Percentiles rank a stretch among this genome's conserved stretches.
Conservation (phyloP, 768 basidiomycete genomes). For the Rhodosporidiobolus odoratus region DNA sequence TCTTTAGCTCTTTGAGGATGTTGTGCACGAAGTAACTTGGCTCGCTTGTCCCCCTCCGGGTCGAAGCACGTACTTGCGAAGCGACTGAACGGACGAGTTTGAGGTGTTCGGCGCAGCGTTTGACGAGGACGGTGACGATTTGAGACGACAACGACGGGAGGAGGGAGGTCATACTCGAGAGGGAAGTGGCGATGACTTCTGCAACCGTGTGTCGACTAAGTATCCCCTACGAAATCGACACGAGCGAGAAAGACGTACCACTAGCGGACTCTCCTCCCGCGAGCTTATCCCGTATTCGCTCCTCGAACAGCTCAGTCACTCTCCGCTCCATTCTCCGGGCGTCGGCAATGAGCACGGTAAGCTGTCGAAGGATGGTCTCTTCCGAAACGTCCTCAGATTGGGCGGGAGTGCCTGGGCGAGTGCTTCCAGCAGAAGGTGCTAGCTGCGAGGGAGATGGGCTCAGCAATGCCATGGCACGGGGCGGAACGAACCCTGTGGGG, state of each 20-base stretch:
- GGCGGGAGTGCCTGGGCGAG: constrained; percentile 14
- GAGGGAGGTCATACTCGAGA: constrained; percentile 54
- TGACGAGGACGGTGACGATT: constrained; percentile 64
- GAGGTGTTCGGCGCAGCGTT: constrained; percentile 78
- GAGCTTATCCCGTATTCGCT: constrained; percentile 28
- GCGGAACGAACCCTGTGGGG: no score
- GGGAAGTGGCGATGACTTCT: constrained; percentile 53
- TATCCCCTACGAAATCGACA: no score
- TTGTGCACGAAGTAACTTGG: constrained; percentile 79
- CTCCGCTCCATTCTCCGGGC: constrained; percentile 26
- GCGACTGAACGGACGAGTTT: constrained; percentile 80
- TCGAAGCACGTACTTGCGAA: constrained; percentile 80
- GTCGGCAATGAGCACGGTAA: constrained; percentile 38
- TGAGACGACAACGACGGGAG: constrained; percentile 60
- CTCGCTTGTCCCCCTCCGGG: constrained; percentile 64
- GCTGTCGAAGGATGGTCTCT: constrained; percentile 30
- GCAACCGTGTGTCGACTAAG: no score
- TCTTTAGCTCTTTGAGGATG: constrained; percentile 72
- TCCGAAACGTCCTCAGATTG: constrained; percentile 12
- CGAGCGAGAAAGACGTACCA: constrained; percentile 4
- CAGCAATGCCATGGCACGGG: no score
- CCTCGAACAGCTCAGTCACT: constrained; percentile 23
- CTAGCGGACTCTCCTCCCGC: constrained; percentile 7
- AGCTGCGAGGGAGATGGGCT: neutral
- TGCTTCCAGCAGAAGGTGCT: constrained; percentile 1